Conservation (phyloP, 2,329 filamentous ascomycete species). For the Fusarium liriodendri region DNA sequence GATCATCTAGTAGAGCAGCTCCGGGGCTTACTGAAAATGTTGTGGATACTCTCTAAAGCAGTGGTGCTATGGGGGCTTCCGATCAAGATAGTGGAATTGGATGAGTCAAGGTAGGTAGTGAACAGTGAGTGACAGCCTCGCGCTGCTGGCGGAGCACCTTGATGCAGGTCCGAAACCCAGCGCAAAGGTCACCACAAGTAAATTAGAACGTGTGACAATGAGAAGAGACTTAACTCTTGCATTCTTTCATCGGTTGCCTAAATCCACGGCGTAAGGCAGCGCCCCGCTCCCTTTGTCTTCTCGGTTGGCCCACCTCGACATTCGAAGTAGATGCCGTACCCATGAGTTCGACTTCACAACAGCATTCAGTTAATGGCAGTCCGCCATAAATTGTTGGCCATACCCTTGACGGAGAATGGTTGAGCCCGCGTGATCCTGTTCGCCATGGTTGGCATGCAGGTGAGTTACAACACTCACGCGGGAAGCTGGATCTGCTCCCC, state of each 20-base stretch:
- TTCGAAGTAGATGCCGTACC: too few species aligned
- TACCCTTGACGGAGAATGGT: too few species aligned
- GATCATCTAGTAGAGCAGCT: background rate
- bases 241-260: too few species aligned
- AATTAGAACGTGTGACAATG: background rate
- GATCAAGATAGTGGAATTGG: too few species aligned
- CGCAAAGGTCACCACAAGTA: background rate
- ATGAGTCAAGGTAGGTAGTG: background rate
- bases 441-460: slow-evolving; percentile 21
- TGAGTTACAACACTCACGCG: slow-evolving; percentile 14
- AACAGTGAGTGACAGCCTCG: background rate
- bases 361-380: too few species aligned
- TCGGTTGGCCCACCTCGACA: too few species aligned
- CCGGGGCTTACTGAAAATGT: background rate
- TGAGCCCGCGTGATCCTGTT: too few species aligned
- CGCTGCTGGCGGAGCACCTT: background rate
- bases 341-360: too few species aligned
- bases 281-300: too few species aligned
- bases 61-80: background rate
- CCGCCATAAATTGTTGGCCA: too few species aligned
- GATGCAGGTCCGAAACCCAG: background rate
- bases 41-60: background rate
- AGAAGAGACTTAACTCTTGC: background rate
- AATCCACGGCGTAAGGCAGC: too few species aligned
- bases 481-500: slow-evolving; percentile 45